phyloP scores from a whole-genome alignment of 2,329 filamentous ascomycete species.

The Pyrenochaeta sp. region DNA sequence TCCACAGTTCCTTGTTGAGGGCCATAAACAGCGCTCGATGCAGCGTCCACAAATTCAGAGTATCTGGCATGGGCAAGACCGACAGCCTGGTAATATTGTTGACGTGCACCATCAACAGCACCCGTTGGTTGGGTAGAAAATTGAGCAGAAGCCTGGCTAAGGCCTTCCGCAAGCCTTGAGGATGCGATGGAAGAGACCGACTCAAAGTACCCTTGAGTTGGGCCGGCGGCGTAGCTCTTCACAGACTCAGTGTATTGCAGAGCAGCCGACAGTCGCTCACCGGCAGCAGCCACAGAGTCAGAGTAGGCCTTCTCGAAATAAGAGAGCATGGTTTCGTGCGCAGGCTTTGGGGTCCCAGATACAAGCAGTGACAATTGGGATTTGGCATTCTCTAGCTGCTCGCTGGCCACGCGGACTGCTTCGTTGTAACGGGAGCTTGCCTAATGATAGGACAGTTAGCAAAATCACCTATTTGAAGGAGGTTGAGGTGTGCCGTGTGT shows the following conservation, averaged over 20 bases:
- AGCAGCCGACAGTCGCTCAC: conserved; percentile 64
- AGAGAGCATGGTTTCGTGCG: conserved; percentile 73
- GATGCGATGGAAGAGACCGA: conserved; percentile 74
- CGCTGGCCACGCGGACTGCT: conserved; percentile 71
- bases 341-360: conserved; percentile 73
- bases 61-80: conserved; percentile 82
- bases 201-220: conserved; percentile 59
- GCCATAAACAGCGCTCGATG: conserved; percentile 73
- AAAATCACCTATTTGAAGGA: neutral
- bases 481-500: too few species aligned
- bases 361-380: conserved; percentile 73
- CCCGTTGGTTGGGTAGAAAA: conserved; percentile 71
- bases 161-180: conserved; percentile 73
- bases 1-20: conserved; percentile 47
- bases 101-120: conserved; percentile 66
- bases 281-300: conserved; percentile 69
- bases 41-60: conserved; percentile 75
- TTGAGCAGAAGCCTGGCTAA: conserved; percentile 74
- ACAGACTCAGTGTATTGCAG: conserved; percentile 54
- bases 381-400: conserved; percentile 71
- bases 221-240: conserved; percentile 51
- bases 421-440: conserved; percentile 67
- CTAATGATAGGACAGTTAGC: neutral
- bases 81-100: conserved; percentile 80
- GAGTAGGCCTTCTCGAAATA: conserved; percentile 75